Base-by-base conservation (phyloP, 1,284 basidiomycete species). In the Ceratobasidium sp. region DNA sequence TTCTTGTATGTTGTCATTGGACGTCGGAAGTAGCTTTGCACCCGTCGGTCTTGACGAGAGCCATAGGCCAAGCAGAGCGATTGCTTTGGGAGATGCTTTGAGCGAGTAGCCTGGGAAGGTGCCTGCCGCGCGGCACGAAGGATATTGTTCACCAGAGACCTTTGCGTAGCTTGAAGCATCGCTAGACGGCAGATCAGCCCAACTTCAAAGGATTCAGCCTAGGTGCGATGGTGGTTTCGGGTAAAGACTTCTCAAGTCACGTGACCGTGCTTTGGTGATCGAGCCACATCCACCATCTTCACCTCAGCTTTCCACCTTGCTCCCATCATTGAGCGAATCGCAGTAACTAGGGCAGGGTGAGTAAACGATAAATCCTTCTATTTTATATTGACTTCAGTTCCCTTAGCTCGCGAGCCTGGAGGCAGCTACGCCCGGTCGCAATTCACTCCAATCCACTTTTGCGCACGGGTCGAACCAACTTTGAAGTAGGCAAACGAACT, bases 361-460 rank as follows among this genome's bases (percentile, higher is more conserved):
- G 42, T 36, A 28, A 6, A 28, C 28, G 1, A 14, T 14, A 46
- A 8, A 8, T 16, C 0, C 12, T 23, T 4, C 23, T 18, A 16
- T 8, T 25, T 1, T 1, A 25, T 8, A 44, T 36, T 12, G 46
- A 58, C 48, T 48, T 48, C 30, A 42, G 48, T 25, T 69, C 48
- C 59, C 18, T 9, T 40, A 70, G 67, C 56, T 33, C 54, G 11
- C 56, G 33, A 49, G 67, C 67, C 67, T 70, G 67, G 67, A 70
- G 49, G 44, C 67, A 60, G 42, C 46, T 70, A 6, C 56, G 42
- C 56, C 30, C 8, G 5, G 25, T 60, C 60, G 16, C 21, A 6
- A 16, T 16, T 58, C 66, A 25, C 33, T 42, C 54, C 3, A 49
- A 59, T 30, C 54, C 16, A 11, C 6, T 9, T 23, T n/a, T 49